Percentiles rank a stretch among this genome's conserved stretches.
phyloP scores from a whole-genome alignment of 2,329 filamentous ascomycete genomes.

The Aureobasidium melanogenum region DNA sequence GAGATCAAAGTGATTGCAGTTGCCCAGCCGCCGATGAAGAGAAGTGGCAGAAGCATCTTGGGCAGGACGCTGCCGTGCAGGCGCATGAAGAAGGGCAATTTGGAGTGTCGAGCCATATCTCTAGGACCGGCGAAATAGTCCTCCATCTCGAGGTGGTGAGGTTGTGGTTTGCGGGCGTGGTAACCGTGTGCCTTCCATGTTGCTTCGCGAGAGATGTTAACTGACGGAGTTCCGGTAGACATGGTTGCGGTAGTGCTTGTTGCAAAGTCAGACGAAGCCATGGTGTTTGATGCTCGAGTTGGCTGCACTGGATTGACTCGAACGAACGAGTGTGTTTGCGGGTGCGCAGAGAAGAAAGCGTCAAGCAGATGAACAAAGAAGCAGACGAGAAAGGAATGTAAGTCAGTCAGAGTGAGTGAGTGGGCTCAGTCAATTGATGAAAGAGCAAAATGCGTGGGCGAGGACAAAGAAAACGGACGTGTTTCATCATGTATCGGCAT shows the following conservation, averaged over 20 bases:
- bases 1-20: constrained; percentile 54
- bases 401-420: background rate
- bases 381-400: background rate
- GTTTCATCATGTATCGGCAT: constrained; percentile 7
- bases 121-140: constrained; percentile 46
- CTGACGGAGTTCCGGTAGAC: constrained; percentile 1
- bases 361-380: background rate
- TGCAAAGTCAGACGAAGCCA: constrained; percentile 4
- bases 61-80: constrained; percentile 68
- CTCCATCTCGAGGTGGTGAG: constrained; percentile 21
- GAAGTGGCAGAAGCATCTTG: constrained; percentile 62
- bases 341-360: background rate
- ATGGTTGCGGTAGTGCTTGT: constrained; percentile 9
- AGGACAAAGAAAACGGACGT: constrained; percentile 3
- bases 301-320: background rate
- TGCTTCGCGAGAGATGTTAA: constrained; percentile 9
- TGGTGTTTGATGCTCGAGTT: background rate
- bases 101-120: constrained; percentile 64
- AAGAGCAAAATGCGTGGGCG: background rate
- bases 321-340: background rate
- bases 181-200: constrained; percentile 8
- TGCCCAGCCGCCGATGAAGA: constrained; percentile 56
- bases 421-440: background rate
- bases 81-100: constrained; percentile 66
- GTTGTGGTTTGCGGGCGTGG: constrained; percentile 12